Evolutionary conservation across 2,329 filamentous ascomycete species (phyloP).

Genomic region (Alternaria atra): DNA sequence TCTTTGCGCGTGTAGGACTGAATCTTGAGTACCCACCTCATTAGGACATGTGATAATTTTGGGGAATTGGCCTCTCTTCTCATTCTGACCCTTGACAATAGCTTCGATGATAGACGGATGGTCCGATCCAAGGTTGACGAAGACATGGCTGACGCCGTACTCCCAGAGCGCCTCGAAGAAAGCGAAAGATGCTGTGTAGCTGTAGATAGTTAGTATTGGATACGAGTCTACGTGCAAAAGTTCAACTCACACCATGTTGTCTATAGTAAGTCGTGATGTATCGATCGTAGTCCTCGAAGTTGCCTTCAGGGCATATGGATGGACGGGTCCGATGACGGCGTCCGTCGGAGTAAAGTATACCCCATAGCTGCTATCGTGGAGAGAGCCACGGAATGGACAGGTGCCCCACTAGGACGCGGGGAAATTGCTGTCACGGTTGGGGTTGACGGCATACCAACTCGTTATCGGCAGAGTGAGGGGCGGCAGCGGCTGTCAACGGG

Average conservation of each 20-base stretch:
- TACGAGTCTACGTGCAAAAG: not conserved
- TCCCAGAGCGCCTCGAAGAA: conserved; percentile 86
- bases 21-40: conserved; percentile 63
- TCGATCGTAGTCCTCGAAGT: not conserved
- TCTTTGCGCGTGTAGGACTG: conserved; percentile 8
- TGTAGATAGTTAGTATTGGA: conserved; percentile 14
- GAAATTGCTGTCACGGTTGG: conserved; percentile 12
- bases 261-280: not conserved
- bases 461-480: not conserved
- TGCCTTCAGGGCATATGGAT: not conserved
- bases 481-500: conserved; percentile 1
- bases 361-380: conserved; percentile 9
- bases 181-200: conserved; percentile 79
- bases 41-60: conserved; percentile 82
- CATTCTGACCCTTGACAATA: conserved; percentile 77
- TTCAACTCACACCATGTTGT: conserved; percentile 35
- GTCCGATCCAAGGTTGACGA: conserved; percentile 75
- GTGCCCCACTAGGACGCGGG: conserved; percentile 32
- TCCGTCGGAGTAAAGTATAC: not conserved
- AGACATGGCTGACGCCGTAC: conserved; percentile 57
- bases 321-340: conserved; percentile 3
- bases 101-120: conserved; percentile 83
- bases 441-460: not conserved
- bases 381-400: not conserved
- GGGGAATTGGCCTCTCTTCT: conserved; percentile 71